Base-by-base conservation (phyloP, 768 basidiomycete genomes). In the Crucibulum laeve region DNA sequence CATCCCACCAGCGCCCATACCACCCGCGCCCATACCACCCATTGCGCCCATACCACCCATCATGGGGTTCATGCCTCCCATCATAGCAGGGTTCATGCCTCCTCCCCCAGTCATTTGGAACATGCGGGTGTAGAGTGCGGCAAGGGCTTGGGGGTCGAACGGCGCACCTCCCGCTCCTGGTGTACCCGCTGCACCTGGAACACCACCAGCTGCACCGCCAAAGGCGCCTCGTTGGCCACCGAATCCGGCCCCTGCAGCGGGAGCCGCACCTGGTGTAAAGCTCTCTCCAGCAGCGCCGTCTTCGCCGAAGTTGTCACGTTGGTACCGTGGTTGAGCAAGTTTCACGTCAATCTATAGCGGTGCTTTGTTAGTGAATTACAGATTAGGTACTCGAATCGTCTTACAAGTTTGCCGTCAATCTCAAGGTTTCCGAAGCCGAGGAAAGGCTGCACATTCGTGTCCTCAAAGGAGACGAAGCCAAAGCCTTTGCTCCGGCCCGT, bases 401-500 rank as follows among this genome's bases (percentile, higher is more conserved):
- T 50, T 51, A 97, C 96, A 62, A 91, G 66, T 72, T 97, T 96
- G 13, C 94, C 95, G 54, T 98, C 94, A 45, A 97, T 89, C 55
- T 91, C 86, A 18, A 97, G 71, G 54, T 91, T 89, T 4, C 90
- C 89, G 40, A 88, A 85, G 1, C 84, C 87, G 38, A 99, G 80
- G 60, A 93, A 87, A 26, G 85, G 84, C 48, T 91, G 86, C 17
- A 94, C 90, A 52, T 87, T 82, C n/a, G 84, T 86, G 48, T 91
- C 87, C 59, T 93, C 87, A 57, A 97, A 95, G 0, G 92, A 95
- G 8, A 98, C 91, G 59, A 99, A 99, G 0, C 94, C 96, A 52
- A 99, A 99, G 10, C 96, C 96, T 63, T 98, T 96, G 67, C 90
- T 93, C 38, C 92, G 69, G 19, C 89, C 87, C 3, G 92, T 93